These are phyloP conservation scores for Penicillium sp. DNA, from an alignment of 2,329 filamentous ascomycete genomes.

Conservation along the genomic window DNA sequence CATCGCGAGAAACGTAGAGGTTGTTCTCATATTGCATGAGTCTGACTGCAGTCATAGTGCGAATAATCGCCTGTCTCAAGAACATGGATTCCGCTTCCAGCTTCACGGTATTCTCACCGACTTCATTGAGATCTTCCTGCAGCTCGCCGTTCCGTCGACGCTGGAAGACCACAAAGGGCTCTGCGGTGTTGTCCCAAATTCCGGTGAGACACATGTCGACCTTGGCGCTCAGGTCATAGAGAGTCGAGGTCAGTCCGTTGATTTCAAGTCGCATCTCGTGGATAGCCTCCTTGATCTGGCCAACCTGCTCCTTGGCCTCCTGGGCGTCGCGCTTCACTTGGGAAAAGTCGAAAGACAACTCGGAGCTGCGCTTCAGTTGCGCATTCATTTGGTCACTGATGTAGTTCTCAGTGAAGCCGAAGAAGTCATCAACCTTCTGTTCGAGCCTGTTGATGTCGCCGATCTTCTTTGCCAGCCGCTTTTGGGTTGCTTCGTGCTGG, in stretches of 20 bases:
- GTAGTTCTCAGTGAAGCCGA: neutral
- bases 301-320: neutral
- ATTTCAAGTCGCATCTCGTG: slow-evolving; percentile 12
- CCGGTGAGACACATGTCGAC: neutral
- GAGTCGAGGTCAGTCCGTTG: neutral
- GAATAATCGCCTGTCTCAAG: neutral
- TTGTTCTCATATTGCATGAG: neutral
- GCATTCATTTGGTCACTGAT: neutral
- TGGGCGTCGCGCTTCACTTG: neutral
- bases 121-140: slow-evolving; percentile 3
- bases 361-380: neutral
- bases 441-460: neutral
- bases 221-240: slow-evolving; percentile 9
- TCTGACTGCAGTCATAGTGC: neutral
- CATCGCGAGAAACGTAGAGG: neutral
- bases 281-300: neutral
- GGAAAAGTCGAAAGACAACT: neutral
- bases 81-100: neutral
- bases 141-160: slow-evolving; percentile 8
- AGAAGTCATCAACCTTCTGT: neutral
- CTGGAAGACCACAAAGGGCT: slow-evolving; percentile 9
- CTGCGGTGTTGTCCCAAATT: neutral
- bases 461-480: neutral
- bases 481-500: neutral
- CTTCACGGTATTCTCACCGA: neutral